These are phyloP conservation scores for Draba incana DNA, from an alignment of 345 rosid species.

Conservation along the genomic window DNA sequence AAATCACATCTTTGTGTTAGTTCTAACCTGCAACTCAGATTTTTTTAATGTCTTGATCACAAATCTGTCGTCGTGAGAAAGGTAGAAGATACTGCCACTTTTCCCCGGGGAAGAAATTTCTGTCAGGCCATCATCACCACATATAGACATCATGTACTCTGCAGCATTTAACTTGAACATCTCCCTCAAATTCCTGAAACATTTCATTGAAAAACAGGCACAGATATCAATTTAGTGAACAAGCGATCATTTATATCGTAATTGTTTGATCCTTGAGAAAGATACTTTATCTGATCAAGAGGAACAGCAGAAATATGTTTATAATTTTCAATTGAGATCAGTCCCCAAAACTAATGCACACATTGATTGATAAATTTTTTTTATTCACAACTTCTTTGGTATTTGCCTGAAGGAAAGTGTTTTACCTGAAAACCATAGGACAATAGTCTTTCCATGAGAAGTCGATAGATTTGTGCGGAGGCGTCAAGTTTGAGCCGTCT, in stretches of 20 bases:
- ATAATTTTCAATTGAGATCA: neutral
- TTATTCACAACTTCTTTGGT: slow-evolving; percentile 18
- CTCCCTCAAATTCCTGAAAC: slow-evolving; percentile 87
- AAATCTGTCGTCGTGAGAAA: slow-evolving; percentile 88
- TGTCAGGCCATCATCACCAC: slow-evolving; percentile 91
- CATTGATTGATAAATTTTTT: neutral
- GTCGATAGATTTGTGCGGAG: slow-evolving; percentile 81
- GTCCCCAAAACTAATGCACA: neutral
- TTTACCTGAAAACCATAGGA: slow-evolving; percentile 98
- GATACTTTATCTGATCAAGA: neutral
- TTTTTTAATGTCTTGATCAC: slow-evolving; percentile 87
- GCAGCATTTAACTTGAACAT: slow-evolving; percentile 98
- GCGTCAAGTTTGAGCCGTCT: slow-evolving; percentile 89
- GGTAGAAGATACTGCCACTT: slow-evolving; percentile 96
- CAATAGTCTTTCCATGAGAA: slow-evolving; percentile 97
- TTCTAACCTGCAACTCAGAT: slow-evolving; percentile 82
- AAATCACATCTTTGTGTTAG: slow-evolving; percentile 20
- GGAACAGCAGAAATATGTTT: slow-evolving; percentile 13
- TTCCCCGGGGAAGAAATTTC: slow-evolving; percentile 88
- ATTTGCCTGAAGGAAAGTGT: slow-evolving; percentile 25
- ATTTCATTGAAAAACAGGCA: slow-evolving; percentile 8
- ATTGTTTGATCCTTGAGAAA: neutral
- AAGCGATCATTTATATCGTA: slow-evolving; percentile 1
- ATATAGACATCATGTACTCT: slow-evolving; percentile 99
- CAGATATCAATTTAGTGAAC: slow-evolving; percentile 11